Base-by-base conservation (phyloP, 108 stramenopile genomes). In the Seminavis robusta region DNA sequence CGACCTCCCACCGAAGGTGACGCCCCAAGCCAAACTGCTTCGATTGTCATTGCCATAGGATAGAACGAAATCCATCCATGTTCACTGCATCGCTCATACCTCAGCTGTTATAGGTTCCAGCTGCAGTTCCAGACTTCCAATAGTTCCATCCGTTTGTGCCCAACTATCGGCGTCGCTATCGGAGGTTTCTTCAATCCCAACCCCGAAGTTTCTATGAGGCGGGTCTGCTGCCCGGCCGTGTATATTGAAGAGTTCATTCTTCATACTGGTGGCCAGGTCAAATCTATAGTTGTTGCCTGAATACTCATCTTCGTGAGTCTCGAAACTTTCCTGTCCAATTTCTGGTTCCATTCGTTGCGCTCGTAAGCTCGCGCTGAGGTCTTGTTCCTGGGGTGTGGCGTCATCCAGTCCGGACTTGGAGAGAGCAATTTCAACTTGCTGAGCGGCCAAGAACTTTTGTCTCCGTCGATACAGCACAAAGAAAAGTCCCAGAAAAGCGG, bases 71-170 rank as follows among this genome's bases (percentile, higher is more conserved):
- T 37, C 36, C 36, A 37, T 37, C 36, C 36, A 13, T 13, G 13
- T 37, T 37, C 9, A 37, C 9, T 11, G 9, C 36, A 37, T 11
- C 9, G 9, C 49, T 57, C 60, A 73, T 10, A 73, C 63, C 60
- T 73, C 71, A 10, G 57, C 71, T 1, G 71, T 73, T 33, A 73
- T 65, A 7, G 63, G 75, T 52, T 76, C 75, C 34, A 69, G 33
- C 5, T 76, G 52, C 13, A 59, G 38, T 52, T 76, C 75, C 34
- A 76, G 45, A 24, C 68, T 69, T n/a, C 75, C 75, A 36, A 76
- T 65, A 9, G 64, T 76, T 6, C 68, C 75, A 54, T 76, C 68
- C 25, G 75, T 65, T 53, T 76, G 75, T 4, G 75, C 75, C 75
- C 75, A 76, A 47, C 59, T 61, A 28, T 76, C 75, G 0, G 30